These are phyloP conservation scores for Saccharomyces hybrid DNA, from an alignment of 1,139 yeast genomes.

Conservation along the genomic window DNA sequence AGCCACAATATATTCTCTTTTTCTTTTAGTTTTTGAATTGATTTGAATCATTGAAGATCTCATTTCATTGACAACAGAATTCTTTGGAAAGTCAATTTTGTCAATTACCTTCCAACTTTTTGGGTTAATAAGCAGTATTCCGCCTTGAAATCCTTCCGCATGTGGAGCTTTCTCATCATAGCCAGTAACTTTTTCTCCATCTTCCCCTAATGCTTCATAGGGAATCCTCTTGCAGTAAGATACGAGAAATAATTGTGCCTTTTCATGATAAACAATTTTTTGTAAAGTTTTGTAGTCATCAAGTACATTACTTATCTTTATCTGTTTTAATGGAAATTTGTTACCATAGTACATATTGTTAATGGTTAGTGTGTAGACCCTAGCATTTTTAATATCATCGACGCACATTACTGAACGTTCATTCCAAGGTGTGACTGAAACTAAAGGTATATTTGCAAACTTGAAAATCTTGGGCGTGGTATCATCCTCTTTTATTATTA, in stretches of 20 bases:
- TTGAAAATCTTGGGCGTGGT: conserved; percentile 62
- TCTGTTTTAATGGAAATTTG: conserved; percentile 52
- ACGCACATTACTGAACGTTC: conserved; percentile 49
- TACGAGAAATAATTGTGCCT: conserved; percentile 55
- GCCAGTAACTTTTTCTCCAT: conserved; percentile 59
- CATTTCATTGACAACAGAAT: conserved; percentile 48
- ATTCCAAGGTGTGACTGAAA: conserved; percentile 43
- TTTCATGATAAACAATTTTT: conserved; percentile 64
- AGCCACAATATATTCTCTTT: conserved; percentile 62
- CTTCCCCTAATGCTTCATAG: conserved; percentile 69
- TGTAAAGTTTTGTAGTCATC: conserved; percentile 58
- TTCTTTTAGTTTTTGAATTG: conserved; percentile 46
- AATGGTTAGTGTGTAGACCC: conserved; percentile 46
- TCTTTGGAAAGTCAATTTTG: conserved; percentile 53
- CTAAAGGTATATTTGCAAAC: conserved; percentile 56
- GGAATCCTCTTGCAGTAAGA: conserved; percentile 57
- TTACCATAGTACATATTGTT: conserved; percentile 48
- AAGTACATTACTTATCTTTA: conserved; percentile 28
- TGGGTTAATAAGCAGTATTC: conserved; percentile 63
- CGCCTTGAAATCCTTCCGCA: conserved; percentile 53
- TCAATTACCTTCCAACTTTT: conserved; percentile 74
- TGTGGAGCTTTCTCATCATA: conserved; percentile 43
- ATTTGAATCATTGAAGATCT: conserved; percentile 32
- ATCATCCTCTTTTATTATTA: conserved; percentile 56
- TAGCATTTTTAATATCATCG: conserved; percentile 63